Evolutionary conservation across 2,329 filamentous ascomycete species (phyloP), one percentile per base, ranked within the genome.

Genomic region (Fusarium buharicum): DNA sequence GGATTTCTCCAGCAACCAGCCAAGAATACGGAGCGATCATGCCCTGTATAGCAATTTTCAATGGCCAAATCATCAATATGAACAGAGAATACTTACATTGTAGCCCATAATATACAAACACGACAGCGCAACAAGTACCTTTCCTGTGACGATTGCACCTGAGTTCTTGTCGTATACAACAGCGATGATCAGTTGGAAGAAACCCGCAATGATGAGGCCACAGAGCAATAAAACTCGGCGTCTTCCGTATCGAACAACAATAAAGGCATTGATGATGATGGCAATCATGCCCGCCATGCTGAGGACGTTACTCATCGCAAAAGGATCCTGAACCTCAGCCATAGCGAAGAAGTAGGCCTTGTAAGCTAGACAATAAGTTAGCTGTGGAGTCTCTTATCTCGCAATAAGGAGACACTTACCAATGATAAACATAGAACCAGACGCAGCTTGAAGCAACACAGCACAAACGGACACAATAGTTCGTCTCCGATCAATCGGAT

Each of bases 291-390:
- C 66, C 10, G 64, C 63, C 9, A 53, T 69, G n/a, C 66, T 69
- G 1, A 69, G 57, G 10, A 69, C 66, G 3, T 67, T 69, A 10
- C 54, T 65, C 66, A 69, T 69, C 0, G 66, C 66, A 14, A 69
- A 69, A 0, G 66, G 66, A 38, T 60, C 62, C 6, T 65, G 47
- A 0, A 69, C 63, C 12, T 67, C 33, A 0, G 66, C 66, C 66
- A 69, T 69, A 1, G 66, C 60, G 3, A 69, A 69, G 37, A 69
- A 69, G 12, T 69, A 69, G 2, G 66, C 66, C 11, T 69, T 69
- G 11, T 69, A 69, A 2, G 66, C 66, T 68, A 3, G 3, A 8
- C n/a, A 12, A 2, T 2, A 2, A 53, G 9, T 27, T 27, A 51
- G 47, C n/a, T 31, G 7, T 10, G 1, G 0, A 10, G 9, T 2